Evolutionary conservation across 495 filamentous ascomycete genomes (phyloP).

Genomic region (Oleoguttula mirabilis): DNA sequence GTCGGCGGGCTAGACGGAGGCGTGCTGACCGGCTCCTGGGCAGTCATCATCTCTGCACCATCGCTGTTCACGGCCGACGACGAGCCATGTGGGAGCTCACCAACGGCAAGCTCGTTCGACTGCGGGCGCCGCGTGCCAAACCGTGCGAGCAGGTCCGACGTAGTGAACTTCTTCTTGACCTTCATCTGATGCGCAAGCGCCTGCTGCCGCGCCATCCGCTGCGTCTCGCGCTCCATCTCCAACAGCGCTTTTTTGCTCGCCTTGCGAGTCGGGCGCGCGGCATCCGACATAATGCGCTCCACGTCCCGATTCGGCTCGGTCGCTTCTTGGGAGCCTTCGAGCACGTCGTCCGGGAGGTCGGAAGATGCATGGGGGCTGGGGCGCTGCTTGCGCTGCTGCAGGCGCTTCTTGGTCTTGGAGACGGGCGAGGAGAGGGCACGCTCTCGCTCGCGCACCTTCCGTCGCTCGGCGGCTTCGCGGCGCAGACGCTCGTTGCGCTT

Average conservation of each 20-base stretch:
- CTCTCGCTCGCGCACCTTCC: conserved; percentile 3
- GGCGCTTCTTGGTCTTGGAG: conserved; percentile 2
- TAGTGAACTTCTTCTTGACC: conserved; percentile 86
- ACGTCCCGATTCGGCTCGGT: conserved; percentile 52
- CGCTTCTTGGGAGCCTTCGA: conserved; percentile 42
- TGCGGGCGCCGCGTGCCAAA: conserved; percentile 53
- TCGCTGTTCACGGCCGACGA: conserved; percentile 16
- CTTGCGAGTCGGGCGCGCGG: conserved; percentile 58
- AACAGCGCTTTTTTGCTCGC: conserved; percentile 94
- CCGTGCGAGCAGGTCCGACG: conserved; percentile 66
- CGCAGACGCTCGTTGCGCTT: conserved; percentile 19
- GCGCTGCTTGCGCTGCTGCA: neutral
- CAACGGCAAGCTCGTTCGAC: neutral
- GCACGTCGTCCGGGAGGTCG: conserved; percentile 36
- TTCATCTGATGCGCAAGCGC: conserved; percentile 82
- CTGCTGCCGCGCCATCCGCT: conserved; percentile 77
- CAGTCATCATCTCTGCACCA: neutral
- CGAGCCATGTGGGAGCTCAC: conserved; percentile 8
- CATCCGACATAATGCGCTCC: conserved; percentile 19
- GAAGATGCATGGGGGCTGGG: conserved; percentile 3
- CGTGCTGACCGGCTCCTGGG: conserved; percentile 23
- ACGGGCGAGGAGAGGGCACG: neutral
- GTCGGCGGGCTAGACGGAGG: conserved; percentile 30
- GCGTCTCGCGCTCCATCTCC: conserved; percentile 87
- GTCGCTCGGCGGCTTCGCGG: conserved; percentile 12